Conservation (phyloP, 192 early-diverging fungal genomes). For the Mortierella hygrophila region DNA sequence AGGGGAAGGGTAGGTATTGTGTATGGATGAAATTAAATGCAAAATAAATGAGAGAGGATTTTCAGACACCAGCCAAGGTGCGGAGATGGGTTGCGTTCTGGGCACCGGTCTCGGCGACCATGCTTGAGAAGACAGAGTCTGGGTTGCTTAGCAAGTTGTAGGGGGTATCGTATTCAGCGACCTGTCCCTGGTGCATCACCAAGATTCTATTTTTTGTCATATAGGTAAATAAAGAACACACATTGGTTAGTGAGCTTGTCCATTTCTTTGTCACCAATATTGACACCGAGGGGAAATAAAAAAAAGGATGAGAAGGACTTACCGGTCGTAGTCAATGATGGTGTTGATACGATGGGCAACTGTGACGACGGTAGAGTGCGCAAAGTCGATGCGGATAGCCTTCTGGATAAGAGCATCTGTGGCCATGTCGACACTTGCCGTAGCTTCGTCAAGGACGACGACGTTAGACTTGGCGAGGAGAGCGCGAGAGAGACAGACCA, state of each 20-base stretch:
- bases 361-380: slow-evolving; percentile 72
- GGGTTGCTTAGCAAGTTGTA: slow-evolving; percentile 69
- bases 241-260: neutral
- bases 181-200: slow-evolving; percentile 77
- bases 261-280: neutral
- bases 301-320: neutral
- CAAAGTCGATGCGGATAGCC: slow-evolving; percentile 74
- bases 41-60: neutral
- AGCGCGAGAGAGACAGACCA: slow-evolving; percentile 72
- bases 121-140: slow-evolving; percentile 76
- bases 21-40: neutral
- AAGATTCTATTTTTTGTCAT: slow-evolving; percentile 40
- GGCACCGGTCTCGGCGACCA: slow-evolving; percentile 85
- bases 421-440: slow-evolving; percentile 84
- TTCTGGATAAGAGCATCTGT: slow-evolving; percentile 85
- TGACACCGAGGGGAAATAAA: neutral
- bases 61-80: slow-evolving; percentile 30
- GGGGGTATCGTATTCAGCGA: slow-evolving; percentile 88
- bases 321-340: slow-evolving; percentile 63
- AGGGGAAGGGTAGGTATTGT: neutral
- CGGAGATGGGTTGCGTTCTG: slow-evolving; percentile 46
- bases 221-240: neutral
- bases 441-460: slow-evolving; percentile 90
- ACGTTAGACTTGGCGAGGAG: slow-evolving; percentile 79
- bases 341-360: slow-evolving; percentile 86